Conservation (phyloP, 208 protist genomes). For the Leishmania braziliensis region DNA sequence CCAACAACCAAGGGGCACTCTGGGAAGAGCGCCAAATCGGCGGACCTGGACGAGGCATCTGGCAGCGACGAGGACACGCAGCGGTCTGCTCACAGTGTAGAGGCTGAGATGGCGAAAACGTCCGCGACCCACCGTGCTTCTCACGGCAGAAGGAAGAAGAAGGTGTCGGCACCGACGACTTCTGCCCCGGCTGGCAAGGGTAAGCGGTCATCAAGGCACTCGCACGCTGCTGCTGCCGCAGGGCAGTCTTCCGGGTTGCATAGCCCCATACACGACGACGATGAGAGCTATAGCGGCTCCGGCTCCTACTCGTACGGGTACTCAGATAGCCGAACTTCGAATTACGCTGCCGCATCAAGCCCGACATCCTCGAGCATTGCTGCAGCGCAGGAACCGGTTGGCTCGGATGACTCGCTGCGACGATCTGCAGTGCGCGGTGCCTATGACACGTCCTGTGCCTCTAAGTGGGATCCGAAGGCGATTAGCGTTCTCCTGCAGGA, state of each 20-base stretch:
- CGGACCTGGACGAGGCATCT: background rate
- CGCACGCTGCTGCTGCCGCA: background rate
- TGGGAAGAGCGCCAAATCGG: background rate
- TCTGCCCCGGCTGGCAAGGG: background rate
- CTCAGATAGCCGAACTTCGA: slow-evolving; percentile 5
- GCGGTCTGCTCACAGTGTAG: background rate
- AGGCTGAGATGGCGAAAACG: background rate
- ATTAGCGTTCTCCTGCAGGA: slow-evolving; percentile 13
- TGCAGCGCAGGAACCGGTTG: background rate
- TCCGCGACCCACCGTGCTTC: background rate
- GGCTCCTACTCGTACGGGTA: slow-evolving; percentile 29
- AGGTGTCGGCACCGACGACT: background rate
- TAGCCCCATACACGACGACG: background rate
- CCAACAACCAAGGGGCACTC: background rate
- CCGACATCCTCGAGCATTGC: background rate
- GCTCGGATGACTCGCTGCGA: background rate
- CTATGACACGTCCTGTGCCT: slow-evolving; percentile 1
- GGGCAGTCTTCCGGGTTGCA: background rate
- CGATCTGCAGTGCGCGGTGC: background rate
- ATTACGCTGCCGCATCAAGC: background rate
- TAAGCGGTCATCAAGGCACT: background rate
- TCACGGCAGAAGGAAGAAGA: background rate
- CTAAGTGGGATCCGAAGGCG: background rate
- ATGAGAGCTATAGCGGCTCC: slow-evolving; percentile 18
- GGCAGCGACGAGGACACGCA: background rate